Percentiles rank a stretch among this genome's conserved stretches.
Evolutionary conservation across 495 filamentous ascomycete genomes (phyloP).

Genomic region (Aspergillus conjunctus): DNA sequence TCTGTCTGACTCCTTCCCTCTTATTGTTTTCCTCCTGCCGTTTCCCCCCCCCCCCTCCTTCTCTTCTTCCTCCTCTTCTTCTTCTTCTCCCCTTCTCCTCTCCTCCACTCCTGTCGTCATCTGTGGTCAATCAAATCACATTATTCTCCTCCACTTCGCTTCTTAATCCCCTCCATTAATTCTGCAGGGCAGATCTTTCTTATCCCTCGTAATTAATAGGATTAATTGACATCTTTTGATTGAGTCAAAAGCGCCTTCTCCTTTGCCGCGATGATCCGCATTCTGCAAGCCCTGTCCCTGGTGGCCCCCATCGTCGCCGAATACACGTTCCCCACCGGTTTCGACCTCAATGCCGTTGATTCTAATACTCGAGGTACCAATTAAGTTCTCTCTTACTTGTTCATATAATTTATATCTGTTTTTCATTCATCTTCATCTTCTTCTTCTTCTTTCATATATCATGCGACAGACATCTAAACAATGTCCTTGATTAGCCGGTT

Average conservation of each 20-base stretch:
- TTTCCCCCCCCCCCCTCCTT: constrained; percentile 20
- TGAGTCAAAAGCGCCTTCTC: background rate
- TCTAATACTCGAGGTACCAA: constrained; percentile 32
- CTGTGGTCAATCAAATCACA: constrained; percentile 8
- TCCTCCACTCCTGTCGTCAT: constrained; percentile 21
- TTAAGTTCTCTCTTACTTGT: background rate
- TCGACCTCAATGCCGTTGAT: constrained; percentile 39
- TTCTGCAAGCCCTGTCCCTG: constrained; percentile 34
- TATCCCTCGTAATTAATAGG: constrained; percentile 1
- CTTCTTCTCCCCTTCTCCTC: constrained; percentile 27
- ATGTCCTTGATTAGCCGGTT: constrained; percentile 34
- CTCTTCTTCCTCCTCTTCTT: constrained; percentile 27
- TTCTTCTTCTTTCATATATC: background rate
- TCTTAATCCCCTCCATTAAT: background rate
- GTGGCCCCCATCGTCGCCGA: constrained; percentile 32
- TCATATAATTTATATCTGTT: background rate
- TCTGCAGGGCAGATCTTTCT: background rate
- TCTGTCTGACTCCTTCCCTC: background rate
- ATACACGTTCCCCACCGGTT: constrained; percentile 44
- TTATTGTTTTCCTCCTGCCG: constrained; percentile 10
- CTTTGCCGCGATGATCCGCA: constrained; percentile 17
- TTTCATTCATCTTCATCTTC: background rate
- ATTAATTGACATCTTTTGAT: constrained; percentile 3
- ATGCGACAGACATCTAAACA: background rate
- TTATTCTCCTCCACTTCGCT: constrained; percentile 13